Base-by-base conservation (phyloP, 2,329 filamentous ascomycete species). In the Penicillium brasilianum region DNA sequence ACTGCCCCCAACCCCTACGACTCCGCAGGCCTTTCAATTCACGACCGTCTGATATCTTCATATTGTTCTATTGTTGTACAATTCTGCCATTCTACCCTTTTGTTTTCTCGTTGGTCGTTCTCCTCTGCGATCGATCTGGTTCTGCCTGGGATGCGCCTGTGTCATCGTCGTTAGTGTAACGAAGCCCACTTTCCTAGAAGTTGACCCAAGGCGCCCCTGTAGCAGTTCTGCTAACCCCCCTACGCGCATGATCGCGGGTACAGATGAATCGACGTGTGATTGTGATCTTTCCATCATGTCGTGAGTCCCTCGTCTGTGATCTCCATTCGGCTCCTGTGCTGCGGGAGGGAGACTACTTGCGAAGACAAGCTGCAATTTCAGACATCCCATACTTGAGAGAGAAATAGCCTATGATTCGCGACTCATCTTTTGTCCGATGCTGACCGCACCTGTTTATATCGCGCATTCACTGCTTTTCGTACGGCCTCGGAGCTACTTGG, bases 91-190 rank as follows among this genome's bases (percentile, higher is more conserved):
- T 14, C 53, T 52, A 39, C 55, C 53, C 65, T 63, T 32, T 30
- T 34, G 20, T 18, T 52, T 4, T 52, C 49, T 28, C 30, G 37
- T n/a, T 46, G 48, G 64, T 67, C 64, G 63, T 61, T 62, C 62
- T 60, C 54, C 60, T 64, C 60, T 60, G 58, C 63, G 67, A 62
- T 69, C 64, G 67, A 63, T 69, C 65, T 69, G 64, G 64, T 71
- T 70, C 69, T 73, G 66, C 68, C 71, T 74, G 67, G 69, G 68
- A 73, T 75, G 73, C 72, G 72, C 72, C 66, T 72, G 73, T 74
- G 73, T 75, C 73, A 75, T 76, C 67, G 66, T 70, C 70, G 69
- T 65, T 73, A 71, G 73, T 76, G 74, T 76, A 76, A 76, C 74
- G 61, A 68, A 61, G 59, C 67, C 64, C 60, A 58, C 65, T 70